These are phyloP conservation scores for Capronia americana DNA, from an alignment of 2,329 filamentous ascomycete genomes.

Conservation along the genomic window DNA sequence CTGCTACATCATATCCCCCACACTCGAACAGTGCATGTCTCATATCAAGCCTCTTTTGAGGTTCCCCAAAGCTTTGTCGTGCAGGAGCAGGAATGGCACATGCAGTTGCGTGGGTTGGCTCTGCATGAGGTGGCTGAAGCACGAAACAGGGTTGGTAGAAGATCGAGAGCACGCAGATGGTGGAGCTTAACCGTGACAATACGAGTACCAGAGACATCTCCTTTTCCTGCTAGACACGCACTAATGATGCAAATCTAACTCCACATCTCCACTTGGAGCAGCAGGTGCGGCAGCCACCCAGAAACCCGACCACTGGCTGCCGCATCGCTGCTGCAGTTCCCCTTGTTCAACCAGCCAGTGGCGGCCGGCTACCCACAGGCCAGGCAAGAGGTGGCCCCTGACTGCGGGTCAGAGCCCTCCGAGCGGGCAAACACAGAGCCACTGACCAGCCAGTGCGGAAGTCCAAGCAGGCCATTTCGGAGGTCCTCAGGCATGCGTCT, in stretches of 20 bases:
- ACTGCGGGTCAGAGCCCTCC: slow-evolving; percentile 7
- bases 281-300: slow-evolving; percentile 23
- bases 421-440: slow-evolving; percentile 13
- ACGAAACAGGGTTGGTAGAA: slow-evolving; percentile 22
- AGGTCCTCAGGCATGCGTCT: slow-evolving; percentile 13
- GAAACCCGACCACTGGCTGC: slow-evolving; percentile 16
- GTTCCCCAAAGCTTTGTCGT: neutral
- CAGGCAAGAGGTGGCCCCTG: slow-evolving; percentile 8
- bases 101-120: slow-evolving; percentile 19
- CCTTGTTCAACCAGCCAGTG: slow-evolving; percentile 10
- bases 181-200: slow-evolving; percentile 15
- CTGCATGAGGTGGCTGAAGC: slow-evolving; percentile 18
- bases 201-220: slow-evolving; percentile 23
- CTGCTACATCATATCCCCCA: neutral
- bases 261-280: slow-evolving; percentile 26
- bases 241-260: slow-evolving; percentile 29
- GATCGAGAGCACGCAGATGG: neutral
- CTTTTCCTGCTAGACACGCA: slow-evolving; percentile 19
- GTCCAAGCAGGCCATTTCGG: slow-evolving; percentile 19
- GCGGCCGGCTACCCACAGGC: slow-evolving; percentile 2
- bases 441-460: slow-evolving; percentile 10
- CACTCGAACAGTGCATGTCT: slow-evolving; percentile 29
- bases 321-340: slow-evolving; percentile 11
- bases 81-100: slow-evolving; percentile 6
- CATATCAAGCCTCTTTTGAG: slow-evolving; percentile 23